Evolutionary conservation across 495 filamentous ascomycete genomes (phyloP).

Genomic region (Podospora pseudoanserina): DNA sequence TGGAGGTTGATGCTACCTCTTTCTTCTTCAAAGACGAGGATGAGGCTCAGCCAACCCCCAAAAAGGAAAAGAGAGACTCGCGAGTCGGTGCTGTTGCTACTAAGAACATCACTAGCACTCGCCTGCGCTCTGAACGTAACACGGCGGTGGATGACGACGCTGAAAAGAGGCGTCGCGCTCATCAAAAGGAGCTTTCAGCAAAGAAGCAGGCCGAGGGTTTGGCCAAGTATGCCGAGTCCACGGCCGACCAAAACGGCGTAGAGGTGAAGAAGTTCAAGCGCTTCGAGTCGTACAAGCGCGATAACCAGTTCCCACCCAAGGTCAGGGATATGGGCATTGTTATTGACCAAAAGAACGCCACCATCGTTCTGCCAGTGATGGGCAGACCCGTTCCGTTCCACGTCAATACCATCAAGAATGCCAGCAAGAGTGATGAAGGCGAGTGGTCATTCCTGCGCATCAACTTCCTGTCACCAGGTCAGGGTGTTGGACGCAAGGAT

Average conservation of each 20-base stretch:
- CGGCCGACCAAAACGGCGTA: slow-evolving; percentile 81
- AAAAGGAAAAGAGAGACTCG: slow-evolving; percentile 78
- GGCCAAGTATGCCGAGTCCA: slow-evolving; percentile 73
- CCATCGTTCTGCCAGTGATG: slow-evolving; percentile 93
- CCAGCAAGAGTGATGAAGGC: slow-evolving; percentile 89
- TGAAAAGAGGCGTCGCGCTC: slow-evolving; percentile 80
- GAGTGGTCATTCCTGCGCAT: slow-evolving; percentile 92
- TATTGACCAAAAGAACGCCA: slow-evolving; percentile 84
- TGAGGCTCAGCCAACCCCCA: slow-evolving; percentile 60
- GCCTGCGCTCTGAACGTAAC: slow-evolving; percentile 84
- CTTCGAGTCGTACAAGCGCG: slow-evolving; percentile 98
- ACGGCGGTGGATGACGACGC: slow-evolving; percentile 84
- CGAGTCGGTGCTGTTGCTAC: slow-evolving; percentile 79
- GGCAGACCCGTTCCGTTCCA: slow-evolving; percentile 97
- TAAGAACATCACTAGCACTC: slow-evolving; percentile 90
- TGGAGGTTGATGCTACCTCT: slow-evolving; percentile 84
- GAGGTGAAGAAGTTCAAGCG: slow-evolving; percentile 95
- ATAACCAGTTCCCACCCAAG: slow-evolving; percentile 83
- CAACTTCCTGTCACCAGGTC: slow-evolving; percentile 95
- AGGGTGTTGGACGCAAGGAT: slow-evolving; percentile 96
- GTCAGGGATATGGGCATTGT: slow-evolving; percentile 82
- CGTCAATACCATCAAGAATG: slow-evolving; percentile 98
- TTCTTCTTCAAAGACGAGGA: slow-evolving; percentile 97
- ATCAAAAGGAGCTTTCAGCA: slow-evolving; percentile 83
- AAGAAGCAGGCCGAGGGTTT: slow-evolving; percentile 89